These are phyloP conservation scores for Hemileia vastatrix DNA, from an alignment of 1,284 basidiomycete species.

Conservation along the genomic window DNA sequence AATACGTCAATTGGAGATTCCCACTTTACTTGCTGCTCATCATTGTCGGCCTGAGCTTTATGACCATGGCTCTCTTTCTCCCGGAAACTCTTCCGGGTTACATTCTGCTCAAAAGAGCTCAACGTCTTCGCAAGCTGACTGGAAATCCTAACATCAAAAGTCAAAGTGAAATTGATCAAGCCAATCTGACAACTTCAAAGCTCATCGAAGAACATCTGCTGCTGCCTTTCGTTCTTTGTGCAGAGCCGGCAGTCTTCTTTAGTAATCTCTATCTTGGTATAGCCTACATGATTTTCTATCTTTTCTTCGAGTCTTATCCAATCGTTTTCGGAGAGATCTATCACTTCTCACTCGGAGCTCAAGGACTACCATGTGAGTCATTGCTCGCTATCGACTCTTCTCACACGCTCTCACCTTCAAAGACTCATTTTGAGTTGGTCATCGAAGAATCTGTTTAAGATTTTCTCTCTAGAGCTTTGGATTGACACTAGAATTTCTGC, in stretches of 20 bases:
- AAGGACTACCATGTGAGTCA: constrained; percentile 30
- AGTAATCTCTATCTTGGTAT: constrained; percentile 37
- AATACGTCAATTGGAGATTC: background rate
- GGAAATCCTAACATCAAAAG: constrained; percentile 42
- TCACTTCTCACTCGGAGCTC: constrained; percentile 30
- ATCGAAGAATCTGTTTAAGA: too few species aligned
- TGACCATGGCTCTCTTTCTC: constrained; percentile 28
- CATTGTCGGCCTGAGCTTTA: constrained; percentile 1
- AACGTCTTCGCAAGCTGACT: constrained; percentile 42
- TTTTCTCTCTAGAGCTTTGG: too few species aligned
- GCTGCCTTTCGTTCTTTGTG: constrained; percentile 33
- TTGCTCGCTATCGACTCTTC: too few species aligned
- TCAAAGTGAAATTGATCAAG: constrained; percentile 40
- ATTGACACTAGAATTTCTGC: too few species aligned
- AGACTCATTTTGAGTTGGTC: too few species aligned
- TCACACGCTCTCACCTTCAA: too few species aligned
- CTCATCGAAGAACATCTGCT: constrained; percentile 34
- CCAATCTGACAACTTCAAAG: constrained; percentile 26
- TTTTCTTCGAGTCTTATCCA: constrained; percentile 27
- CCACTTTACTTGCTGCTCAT: background rate
- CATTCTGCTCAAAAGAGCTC: constrained; percentile 44
- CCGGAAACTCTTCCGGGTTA: constrained; percentile 45
- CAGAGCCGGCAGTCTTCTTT: constrained; percentile 29
- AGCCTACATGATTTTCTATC: constrained; percentile 30
- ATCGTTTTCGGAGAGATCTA: constrained; percentile 32